Conservation (phyloP, 1,284 basidiomycete genomes). For the Bjerkandera adusta region DNA sequence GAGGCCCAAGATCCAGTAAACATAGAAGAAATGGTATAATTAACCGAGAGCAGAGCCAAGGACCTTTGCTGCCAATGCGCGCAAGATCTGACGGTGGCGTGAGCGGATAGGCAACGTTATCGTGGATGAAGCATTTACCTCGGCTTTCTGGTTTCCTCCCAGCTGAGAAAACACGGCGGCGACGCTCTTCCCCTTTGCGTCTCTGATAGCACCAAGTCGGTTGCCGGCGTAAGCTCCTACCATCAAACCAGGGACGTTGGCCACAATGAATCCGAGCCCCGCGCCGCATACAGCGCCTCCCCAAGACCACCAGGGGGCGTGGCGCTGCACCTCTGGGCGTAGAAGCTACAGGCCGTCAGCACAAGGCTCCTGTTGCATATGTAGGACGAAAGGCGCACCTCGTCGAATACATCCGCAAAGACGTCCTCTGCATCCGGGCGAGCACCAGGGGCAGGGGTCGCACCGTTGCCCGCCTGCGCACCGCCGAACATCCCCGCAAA, state of each 20-base stretch:
- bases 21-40: conserved; percentile 7
- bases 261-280: conserved; percentile 84
- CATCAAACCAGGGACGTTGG: conserved; percentile 82
- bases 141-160: conserved; percentile 80
- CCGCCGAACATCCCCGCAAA: conserved; percentile 70
- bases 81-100: conserved; percentile 64
- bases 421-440: conserved; percentile 79
- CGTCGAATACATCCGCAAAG: conserved; percentile 89
- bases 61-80: conserved; percentile 87
- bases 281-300: conserved; percentile 69
- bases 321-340: conserved; percentile 73
- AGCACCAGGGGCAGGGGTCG: conserved; percentile 29
- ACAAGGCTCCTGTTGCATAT: not conserved
- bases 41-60: conserved; percentile 63
- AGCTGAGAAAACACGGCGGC: conserved; percentile 87
- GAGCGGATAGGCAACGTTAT: conserved; percentile 16
- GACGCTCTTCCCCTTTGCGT: conserved; percentile 91
- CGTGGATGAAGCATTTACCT: conserved; percentile 48
- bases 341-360: conserved; percentile 50
- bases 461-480: conserved; percentile 22
- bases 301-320: conserved; percentile 74
- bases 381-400: conserved; percentile 42
- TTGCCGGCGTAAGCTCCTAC: conserved; percentile 84
- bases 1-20: too few species aligned
- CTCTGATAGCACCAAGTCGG: conserved; percentile 81